These are phyloP conservation scores for Diplodia scrobiculata DNA, from an alignment of 2,329 filamentous ascomycete species.

Conservation along the genomic window DNA sequence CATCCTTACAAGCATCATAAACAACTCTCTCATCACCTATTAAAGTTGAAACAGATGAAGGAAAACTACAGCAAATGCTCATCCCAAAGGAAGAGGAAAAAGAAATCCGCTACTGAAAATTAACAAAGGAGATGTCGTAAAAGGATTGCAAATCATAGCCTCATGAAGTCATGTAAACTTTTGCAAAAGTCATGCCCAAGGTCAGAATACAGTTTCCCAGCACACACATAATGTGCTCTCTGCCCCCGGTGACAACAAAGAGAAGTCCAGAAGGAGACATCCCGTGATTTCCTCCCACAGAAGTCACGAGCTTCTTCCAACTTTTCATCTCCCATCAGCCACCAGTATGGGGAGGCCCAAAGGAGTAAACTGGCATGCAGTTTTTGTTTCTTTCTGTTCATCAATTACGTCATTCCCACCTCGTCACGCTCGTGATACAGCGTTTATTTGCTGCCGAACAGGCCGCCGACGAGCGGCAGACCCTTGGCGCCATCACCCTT, in stretches of 20 bases:
- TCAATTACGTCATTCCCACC: neutral
- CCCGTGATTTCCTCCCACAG: constrained; percentile 20
- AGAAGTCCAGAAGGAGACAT: neutral
- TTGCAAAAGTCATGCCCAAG: neutral
- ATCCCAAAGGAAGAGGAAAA: neutral
- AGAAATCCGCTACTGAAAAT: neutral
- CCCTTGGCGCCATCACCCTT: constrained; percentile 41
- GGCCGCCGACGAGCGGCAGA: constrained; percentile 52
- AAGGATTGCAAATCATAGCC: neutral
- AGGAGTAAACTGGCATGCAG: neutral
- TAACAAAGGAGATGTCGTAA: neutral
- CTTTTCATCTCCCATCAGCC: neutral
- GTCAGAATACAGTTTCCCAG: neutral
- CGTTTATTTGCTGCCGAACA: constrained; percentile 50
- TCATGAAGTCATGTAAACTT: neutral
- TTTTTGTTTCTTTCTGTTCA: neutral
- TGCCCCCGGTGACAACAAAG: neutral
- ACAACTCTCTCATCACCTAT: neutral
- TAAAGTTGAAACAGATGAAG: neutral
- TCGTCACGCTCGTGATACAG: neutral
- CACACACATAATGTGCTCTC: neutral
- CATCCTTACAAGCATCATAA: neutral
- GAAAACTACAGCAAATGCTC: neutral
- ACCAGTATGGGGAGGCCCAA: neutral
- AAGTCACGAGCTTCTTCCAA: neutral